Conservation (phyloP, 176 grass and related monocot species). For the Dendrocalamus sinicus region DNA sequence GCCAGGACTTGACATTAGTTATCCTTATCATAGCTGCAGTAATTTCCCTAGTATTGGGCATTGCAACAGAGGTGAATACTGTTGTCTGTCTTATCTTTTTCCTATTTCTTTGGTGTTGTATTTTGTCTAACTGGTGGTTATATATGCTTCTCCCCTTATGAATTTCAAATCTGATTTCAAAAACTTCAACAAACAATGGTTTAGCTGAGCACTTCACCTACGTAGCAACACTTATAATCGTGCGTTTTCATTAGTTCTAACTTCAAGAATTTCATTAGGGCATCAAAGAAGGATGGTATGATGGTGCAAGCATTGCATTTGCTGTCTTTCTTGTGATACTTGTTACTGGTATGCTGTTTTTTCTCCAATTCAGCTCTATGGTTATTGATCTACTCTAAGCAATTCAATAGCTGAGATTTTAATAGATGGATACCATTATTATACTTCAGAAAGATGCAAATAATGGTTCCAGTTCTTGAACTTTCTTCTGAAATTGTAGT, state of each 20-base stretch:
- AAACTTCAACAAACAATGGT: constrained; percentile 14
- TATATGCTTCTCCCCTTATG: constrained; percentile 5
- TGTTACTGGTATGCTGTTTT: constrained; percentile 83
- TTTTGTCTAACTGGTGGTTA: constrained; percentile 3
- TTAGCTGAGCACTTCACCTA: neutral
- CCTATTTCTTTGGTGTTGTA: neutral
- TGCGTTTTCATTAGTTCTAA: constrained; percentile 46
- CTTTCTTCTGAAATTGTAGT: neutral
- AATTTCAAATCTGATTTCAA: constrained; percentile 10
- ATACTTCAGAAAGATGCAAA: constrained; percentile 26
- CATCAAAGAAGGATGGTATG: constrained; percentile 95
- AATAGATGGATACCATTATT: constrained; percentile 25
- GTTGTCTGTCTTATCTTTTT: neutral
- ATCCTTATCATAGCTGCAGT: constrained; percentile 90
- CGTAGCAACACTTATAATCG: constrained; percentile 24
- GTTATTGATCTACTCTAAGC: neutral
- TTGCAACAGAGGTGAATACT: constrained; percentile 82
- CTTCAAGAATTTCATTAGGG: constrained; percentile 64
- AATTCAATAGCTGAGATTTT: constrained; percentile 20
- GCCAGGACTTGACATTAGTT: constrained; percentile 84
- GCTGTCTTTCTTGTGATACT: constrained; percentile 92
- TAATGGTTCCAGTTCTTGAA: constrained; percentile 12
- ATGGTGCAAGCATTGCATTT: constrained; percentile 93
- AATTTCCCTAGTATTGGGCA: constrained; percentile 83
- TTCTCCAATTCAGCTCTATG: neutral